A percentile compares a stretch with the other conserved stretches of the same genome.
Conservation (phyloP, 768 basidiomycete genomes). For the Cystofilobasidium macerans region DNA sequence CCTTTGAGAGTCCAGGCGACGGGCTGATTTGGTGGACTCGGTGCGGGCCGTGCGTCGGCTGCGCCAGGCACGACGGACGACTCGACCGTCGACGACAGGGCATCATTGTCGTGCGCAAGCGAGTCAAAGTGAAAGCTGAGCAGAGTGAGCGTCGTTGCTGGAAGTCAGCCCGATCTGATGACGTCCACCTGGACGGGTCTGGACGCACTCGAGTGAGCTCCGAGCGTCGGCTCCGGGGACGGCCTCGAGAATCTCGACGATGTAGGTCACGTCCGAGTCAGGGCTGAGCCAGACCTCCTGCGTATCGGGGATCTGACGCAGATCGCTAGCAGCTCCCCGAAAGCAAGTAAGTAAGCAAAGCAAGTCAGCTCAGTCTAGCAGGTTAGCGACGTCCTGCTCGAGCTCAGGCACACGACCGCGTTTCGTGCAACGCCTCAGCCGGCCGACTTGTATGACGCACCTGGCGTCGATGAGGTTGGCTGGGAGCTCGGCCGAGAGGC, state of each 20-base stretch:
- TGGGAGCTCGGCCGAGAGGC: constrained; percentile 56
- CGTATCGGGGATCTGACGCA: constrained; percentile 82
- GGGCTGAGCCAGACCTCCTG: constrained; percentile 84
- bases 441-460: constrained; percentile 53
- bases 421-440: too few relatives aligned
- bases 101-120: constrained; percentile 80
- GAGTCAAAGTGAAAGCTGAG: constrained; percentile 79
- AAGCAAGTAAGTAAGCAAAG: not conserved
- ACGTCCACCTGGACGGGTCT: too few relatives aligned
- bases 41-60: constrained; percentile 43
- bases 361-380: not conserved
- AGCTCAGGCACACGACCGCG: not conserved
- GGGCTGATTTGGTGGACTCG: constrained; percentile 33
- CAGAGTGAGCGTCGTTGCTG: constrained; percentile 17
- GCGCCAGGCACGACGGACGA: not conserved
- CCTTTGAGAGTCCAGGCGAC: constrained; percentile 54
- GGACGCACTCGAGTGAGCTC: constrained; percentile 61
- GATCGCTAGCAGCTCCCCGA: too few relatives aligned
- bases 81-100: constrained; percentile 41
- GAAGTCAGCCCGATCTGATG: constrained; percentile 19
- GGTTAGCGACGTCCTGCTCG: not conserved
- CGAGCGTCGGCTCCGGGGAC: constrained; percentile 45
- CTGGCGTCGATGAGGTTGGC: constrained; percentile 64
- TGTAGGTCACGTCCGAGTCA: constrained; percentile 57
- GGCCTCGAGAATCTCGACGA: constrained; percentile 71